Conservation (phyloP, 1,284 basidiomycete species). For the Ceratobasidium sp. region DNA sequence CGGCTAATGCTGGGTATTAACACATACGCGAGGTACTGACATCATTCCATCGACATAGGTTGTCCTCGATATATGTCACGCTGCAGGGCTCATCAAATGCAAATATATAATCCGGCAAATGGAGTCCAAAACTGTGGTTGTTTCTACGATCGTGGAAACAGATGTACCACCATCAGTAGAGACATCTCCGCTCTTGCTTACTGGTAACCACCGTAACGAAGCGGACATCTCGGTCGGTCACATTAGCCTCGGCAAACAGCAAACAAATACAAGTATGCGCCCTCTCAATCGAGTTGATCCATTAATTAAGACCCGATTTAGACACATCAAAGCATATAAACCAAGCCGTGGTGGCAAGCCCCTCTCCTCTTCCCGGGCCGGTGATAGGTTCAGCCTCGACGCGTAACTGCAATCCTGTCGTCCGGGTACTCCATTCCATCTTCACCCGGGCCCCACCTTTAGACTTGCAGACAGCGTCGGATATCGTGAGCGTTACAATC, state of each 20-base stretch:
- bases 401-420: background rate
- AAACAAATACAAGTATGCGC: background rate
- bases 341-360: background rate
- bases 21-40: background rate
- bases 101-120: background rate
- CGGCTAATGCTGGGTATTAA: background rate
- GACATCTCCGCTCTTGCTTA: background rate
- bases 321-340: background rate
- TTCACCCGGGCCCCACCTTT: background rate
- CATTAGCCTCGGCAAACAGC: background rate
- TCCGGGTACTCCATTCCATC: background rate
- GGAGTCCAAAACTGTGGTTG: background rate
- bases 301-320: background rate
- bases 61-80: slow-evolving; percentile 3
- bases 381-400: background rate
- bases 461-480: background rate
- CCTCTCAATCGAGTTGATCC: background rate
- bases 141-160: background rate
- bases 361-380: background rate
- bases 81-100: background rate
- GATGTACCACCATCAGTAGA: background rate
- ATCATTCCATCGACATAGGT: background rate
- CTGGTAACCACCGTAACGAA: background rate
- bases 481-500: background rate
- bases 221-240: background rate